phyloP scores from a whole-genome alignment of 192 early-diverging fungal species.

The Haplosporangium gracile region DNA sequence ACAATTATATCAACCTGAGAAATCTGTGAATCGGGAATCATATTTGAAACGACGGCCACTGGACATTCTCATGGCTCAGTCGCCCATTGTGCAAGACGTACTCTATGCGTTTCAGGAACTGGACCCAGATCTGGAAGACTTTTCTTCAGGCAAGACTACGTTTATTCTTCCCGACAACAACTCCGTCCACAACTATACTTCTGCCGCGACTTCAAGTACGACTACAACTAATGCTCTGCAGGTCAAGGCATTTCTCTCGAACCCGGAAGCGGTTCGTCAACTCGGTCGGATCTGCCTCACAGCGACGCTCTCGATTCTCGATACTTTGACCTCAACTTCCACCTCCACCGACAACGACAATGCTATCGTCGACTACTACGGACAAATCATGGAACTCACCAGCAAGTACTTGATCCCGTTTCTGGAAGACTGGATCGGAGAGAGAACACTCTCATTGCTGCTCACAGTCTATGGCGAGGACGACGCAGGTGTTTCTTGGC shows the following conservation, averaged over 20 bases:
- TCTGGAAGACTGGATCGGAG: constrained; percentile 25
- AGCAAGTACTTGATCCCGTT: not conserved
- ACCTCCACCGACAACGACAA: not conserved
- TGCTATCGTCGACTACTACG: not conserved
- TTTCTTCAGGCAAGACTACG: constrained; percentile 9
- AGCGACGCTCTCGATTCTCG: constrained; percentile 15
- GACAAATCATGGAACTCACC: not conserved
- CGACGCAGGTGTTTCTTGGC: constrained; percentile 39
- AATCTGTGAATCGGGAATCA: not conserved
- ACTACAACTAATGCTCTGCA: too few species aligned
- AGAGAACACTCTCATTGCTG: not conserved
- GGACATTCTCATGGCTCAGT: not conserved
- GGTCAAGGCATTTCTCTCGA: not conserved
- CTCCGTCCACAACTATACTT: not conserved
- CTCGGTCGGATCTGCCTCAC: constrained; percentile 22
- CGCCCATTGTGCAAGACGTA: not conserved
- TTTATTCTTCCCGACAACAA: constrained; percentile 16
- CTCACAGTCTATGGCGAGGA: constrained; percentile 42
- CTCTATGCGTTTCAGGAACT: not conserved
- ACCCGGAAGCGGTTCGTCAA: constrained; percentile 29
- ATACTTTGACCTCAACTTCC: not conserved
- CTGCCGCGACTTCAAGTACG: too few species aligned
- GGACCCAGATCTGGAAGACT: constrained; percentile 18
- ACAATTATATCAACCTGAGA: not conserved
- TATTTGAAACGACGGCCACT: not conserved